Evolutionary conservation across 2,329 filamentous ascomycete species (phyloP), one percentile per base, ranked within the genome.

Genomic region (Penicillium olsonii): DNA sequence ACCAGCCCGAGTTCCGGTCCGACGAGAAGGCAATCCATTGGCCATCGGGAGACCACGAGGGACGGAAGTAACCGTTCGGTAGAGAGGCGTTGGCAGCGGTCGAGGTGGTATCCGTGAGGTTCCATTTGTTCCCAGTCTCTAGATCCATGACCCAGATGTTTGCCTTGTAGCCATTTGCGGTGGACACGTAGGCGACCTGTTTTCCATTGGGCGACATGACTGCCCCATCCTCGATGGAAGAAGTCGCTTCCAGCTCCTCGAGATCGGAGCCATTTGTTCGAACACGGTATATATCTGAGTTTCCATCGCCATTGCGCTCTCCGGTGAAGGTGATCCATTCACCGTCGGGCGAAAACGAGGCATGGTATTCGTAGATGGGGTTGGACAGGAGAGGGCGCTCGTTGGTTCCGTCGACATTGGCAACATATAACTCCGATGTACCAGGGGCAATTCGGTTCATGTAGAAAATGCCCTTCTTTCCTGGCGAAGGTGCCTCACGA

Each of bases 111-210:
- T 35, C 33, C 24, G 72, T 76, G 26, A 77, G 50, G 40, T 75
- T 76, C 42, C 40, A 53, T 14, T 46, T 44, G 11, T 35, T 18
- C 7, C 70, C 68, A 1, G 67, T 74, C 3, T 55, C 48, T 1
- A 76, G 49, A 39, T 76, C 66, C 58, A 63, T 66, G 12, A 76
- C 63, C 69, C 68, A 75, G 50, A 76, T 67, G 49, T 76, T 75
- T 37, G 70, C 61, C n/a, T 60, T 68, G 48, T 70, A 72, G 38
- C 61, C 67, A 17, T 59, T 54, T 10, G 43, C 56, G 0, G 73
- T 76, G 1, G 72, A 75, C 0, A 75, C 72, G 52, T 70, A 76
- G 12, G 73, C 73, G 10, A 68, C 50, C 24, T 63, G 54, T 3
- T 49, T 74, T 6, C 70, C 69, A 46, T 76, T 61, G 0, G 73